Evolutionary conservation across 345 rosid genomes (phyloP).

Genomic region (Gossypium thurberi): DNA sequence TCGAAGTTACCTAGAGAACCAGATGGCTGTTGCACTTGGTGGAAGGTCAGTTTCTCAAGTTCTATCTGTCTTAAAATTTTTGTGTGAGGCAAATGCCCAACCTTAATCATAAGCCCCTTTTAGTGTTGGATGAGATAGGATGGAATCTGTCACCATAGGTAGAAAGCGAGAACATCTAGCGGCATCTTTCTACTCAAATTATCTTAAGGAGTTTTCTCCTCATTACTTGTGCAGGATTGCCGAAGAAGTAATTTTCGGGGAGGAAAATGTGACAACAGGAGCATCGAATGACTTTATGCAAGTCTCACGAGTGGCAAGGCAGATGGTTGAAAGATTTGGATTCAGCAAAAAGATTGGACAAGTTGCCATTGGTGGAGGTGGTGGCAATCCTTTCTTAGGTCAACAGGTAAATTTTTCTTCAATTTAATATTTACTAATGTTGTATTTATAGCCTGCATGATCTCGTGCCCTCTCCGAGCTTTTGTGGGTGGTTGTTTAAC

Average conservation of each 20-base stretch:
- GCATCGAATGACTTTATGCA: constrained; percentile 99
- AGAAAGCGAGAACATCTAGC: not conserved
- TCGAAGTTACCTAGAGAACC: constrained; percentile 95
- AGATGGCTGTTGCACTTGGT: constrained; percentile 98
- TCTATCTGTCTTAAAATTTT: not conserved
- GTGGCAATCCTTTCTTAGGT: constrained; percentile 96
- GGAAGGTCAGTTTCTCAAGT: constrained; percentile 60
- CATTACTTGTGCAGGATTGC: constrained; percentile 53
- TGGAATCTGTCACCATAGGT: not conserved
- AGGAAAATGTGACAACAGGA: constrained; percentile 92
- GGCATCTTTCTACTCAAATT: not conserved
- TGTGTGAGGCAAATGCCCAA: not conserved
- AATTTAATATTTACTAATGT: not conserved
- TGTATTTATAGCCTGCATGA: not conserved
- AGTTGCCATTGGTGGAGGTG: constrained; percentile 85
- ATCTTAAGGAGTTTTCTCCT: not conserved
- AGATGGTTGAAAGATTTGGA: constrained; percentile 97
- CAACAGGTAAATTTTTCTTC: constrained; percentile 39
- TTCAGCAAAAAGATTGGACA: constrained; percentile 98
- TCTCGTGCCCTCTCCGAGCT: not conserved
- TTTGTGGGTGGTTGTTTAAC: not conserved
- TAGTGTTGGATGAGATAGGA: not conserved
- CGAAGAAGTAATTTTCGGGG: constrained; percentile 90
- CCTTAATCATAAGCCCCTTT: not conserved
- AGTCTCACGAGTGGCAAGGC: constrained; percentile 98